Conservation (phyloP, 2,329 filamentous ascomycete genomes). For the Massarina eburnea region DNA sequence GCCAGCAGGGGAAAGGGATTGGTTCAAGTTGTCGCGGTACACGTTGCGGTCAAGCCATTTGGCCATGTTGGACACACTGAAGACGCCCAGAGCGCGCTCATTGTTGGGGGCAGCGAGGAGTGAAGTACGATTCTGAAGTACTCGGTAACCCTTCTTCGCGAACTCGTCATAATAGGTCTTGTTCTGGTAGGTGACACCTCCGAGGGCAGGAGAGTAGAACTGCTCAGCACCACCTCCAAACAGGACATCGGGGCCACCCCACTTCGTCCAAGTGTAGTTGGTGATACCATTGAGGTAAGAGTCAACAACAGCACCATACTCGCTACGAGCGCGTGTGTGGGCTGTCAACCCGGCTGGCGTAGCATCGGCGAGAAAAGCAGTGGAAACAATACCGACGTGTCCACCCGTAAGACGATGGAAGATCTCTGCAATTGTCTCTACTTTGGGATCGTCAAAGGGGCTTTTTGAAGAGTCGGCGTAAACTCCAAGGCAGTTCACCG, state of each 20-base stretch:
- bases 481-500: slow-evolving; percentile 78
- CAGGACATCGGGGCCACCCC: slow-evolving; percentile 74
- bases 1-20: slow-evolving; percentile 71
- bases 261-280: slow-evolving; percentile 81
- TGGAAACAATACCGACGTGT: slow-evolving; percentile 67
- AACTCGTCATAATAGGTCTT: slow-evolving; percentile 75
- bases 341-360: slow-evolving; percentile 65
- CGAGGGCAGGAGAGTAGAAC: slow-evolving; percentile 61
- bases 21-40: slow-evolving; percentile 69
- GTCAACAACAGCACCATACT: slow-evolving; percentile 74
- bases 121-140: slow-evolving; percentile 74
- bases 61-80: slow-evolving; percentile 72
- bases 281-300: slow-evolving; percentile 73
- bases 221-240: slow-evolving; percentile 83
- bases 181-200: slow-evolving; percentile 64
- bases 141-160: slow-evolving; percentile 68
- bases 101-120: slow-evolving; percentile 60
- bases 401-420: slow-evolving; percentile 69
- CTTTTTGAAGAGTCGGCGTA: slow-evolving; percentile 76
- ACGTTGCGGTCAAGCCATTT: slow-evolving; percentile 87
- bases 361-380: slow-evolving; percentile 79
- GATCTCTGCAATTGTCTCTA: slow-evolving; percentile 80
- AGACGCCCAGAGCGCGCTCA: slow-evolving; percentile 73
- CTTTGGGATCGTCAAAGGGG: slow-evolving; percentile 79
- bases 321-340: slow-evolving; percentile 69